These are phyloP conservation scores for Candida albicans DNA, from an alignment of 1,139 yeast genomes.

Conservation along the genomic window DNA sequence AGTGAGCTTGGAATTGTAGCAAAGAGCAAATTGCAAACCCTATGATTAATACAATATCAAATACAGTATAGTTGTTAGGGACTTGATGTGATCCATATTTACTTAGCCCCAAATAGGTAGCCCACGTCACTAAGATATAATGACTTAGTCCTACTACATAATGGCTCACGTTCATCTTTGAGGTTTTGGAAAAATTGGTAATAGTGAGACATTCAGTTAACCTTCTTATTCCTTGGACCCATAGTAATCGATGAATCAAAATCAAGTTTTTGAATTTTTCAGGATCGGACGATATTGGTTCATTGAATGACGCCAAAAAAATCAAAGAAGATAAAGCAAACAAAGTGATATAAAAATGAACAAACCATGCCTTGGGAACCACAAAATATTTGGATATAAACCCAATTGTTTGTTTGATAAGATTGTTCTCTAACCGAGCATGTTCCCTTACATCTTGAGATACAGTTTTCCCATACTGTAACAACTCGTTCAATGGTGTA, in stretches of 20 bases:
- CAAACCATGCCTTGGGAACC: constrained; percentile 52
- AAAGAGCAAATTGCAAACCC: constrained; percentile 46
- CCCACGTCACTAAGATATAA: constrained; percentile 43
- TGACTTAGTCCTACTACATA: constrained; percentile 72
- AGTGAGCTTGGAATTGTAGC: constrained; percentile 62
- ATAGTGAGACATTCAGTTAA: constrained; percentile 57
- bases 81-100: constrained; percentile 11
- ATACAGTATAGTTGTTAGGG: constrained; percentile 9
- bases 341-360: constrained; percentile 47
- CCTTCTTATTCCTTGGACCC: constrained; percentile 66
- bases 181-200: constrained; percentile 43
- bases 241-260: constrained; percentile 20
- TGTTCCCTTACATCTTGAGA: neutral
- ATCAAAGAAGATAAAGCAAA: constrained; percentile 11
- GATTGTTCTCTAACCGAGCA: neutral
- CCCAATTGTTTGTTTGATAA: constrained; percentile 5
- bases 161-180: constrained; percentile 74
- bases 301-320: constrained; percentile 9
- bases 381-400: constrained; percentile 19
- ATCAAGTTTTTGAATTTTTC: constrained; percentile 16
- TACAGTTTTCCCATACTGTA: constrained; percentile 22
- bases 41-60: constrained; percentile 19
- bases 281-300: constrained; percentile 8
- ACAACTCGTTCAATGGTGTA: constrained; percentile 17
- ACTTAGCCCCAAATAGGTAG: constrained; percentile 19